A percentile compares a stretch with the other conserved stretches of the same genome.
Evolutionary conservation across 129 eudicot species (phyloP).

Genomic region (Lactuca saligna): DNA sequence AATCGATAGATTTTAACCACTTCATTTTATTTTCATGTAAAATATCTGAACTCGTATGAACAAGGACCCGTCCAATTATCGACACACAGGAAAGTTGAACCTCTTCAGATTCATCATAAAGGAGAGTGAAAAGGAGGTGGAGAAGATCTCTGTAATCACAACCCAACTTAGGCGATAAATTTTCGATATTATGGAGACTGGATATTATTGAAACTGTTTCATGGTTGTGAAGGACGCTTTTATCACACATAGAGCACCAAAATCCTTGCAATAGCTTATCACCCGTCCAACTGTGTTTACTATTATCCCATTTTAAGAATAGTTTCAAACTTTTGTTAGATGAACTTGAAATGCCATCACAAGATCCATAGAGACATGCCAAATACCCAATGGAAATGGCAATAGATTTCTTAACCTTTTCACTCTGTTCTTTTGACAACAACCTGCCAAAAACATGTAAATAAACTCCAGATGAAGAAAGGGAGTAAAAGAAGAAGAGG

Average conservation of each 20-base stretch:
- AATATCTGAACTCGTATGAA: conserved; percentile 53
- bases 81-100: conserved; percentile 73
- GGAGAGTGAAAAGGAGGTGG: conserved; percentile 63
- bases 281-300: conserved; percentile 40
- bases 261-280: conserved; percentile 59
- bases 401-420: conserved; percentile 60
- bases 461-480: background rate
- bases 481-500: background rate
- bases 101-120: conserved; percentile 80
- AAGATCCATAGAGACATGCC: conserved; percentile 79
- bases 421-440: conserved; percentile 58
- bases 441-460: conserved; percentile 43
- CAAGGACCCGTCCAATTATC: conserved; percentile 56
- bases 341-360: conserved; percentile 26
- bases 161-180: conserved; percentile 12
- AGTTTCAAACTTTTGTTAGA: conserved; percentile 49
- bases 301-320: conserved; percentile 40
- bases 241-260: conserved; percentile 88
- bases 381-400: conserved; percentile 64
- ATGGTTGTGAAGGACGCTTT: conserved; percentile 21
- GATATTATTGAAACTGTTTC: conserved; percentile 32
- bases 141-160: conserved; percentile 50
- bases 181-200: conserved; percentile 23
- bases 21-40: conserved; percentile 51
- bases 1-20: conserved; percentile 71